Percentiles rank a stretch among this genome's conserved stretches.
Conservation (phyloP, 805 yeast species). For the Millerago galiae region DNA sequence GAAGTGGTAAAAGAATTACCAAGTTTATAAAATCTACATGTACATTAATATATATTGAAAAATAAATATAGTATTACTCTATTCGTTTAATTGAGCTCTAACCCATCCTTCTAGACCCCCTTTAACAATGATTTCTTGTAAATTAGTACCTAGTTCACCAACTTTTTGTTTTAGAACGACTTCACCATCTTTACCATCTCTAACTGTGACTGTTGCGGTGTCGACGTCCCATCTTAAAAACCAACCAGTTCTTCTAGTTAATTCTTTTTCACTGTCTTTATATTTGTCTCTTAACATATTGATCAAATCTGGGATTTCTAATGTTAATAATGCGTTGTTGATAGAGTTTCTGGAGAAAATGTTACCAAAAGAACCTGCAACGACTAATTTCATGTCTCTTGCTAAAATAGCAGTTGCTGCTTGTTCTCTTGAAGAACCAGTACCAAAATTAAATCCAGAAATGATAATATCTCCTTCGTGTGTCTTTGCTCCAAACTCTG, state of each 20-base stretch:
- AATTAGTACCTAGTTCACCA: constrained; percentile 90
- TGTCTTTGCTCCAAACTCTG: constrained; percentile 78
- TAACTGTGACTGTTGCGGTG: constrained; percentile 71
- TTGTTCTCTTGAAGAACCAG: constrained; percentile 98
- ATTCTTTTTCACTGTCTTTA: constrained; percentile 48
- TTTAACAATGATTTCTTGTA: constrained; percentile 93
- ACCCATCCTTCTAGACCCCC: constrained; percentile 99
- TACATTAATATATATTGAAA: neutral
- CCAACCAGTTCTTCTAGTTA: constrained; percentile 95
- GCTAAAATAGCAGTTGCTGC: constrained; percentile 98
- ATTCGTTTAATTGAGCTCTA: constrained; percentile 48
- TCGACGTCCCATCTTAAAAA: constrained; percentile 89
- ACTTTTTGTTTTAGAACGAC: constrained; percentile 77
- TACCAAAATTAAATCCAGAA: constrained; percentile 94
- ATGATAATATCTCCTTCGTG: constrained; percentile 84
- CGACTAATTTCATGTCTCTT: constrained; percentile 85
- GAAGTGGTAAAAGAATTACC: constrained; percentile 90
- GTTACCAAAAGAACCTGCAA: constrained; percentile 96
- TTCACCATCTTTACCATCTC: constrained; percentile 48
- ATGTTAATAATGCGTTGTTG: constrained; percentile 89
- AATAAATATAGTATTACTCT: neutral
- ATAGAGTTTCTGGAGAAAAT: constrained; percentile 94
- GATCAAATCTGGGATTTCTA: constrained; percentile 88
- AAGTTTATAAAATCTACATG: constrained; percentile 17
- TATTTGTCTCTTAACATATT: constrained; percentile 67